Percentiles rank a stretch among this genome's conserved stretches.
Evolutionary conservation across 352 stramenopile genomes (phyloP).

Genomic region (Pythium plurisporium): DNA sequence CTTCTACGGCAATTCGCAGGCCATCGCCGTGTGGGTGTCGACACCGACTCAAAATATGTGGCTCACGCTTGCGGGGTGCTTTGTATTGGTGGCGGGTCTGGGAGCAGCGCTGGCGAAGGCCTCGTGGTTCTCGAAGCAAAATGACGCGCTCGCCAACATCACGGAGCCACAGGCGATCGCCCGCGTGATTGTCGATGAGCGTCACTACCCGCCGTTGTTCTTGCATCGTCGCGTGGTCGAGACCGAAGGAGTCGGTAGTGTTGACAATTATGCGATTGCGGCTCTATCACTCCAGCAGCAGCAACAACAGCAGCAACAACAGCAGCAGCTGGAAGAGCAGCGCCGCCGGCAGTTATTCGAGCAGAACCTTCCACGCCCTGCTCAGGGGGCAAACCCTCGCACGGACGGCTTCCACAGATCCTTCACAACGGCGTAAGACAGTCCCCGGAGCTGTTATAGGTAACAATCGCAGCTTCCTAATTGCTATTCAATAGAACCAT

Average conservation of each 20-base stretch:
- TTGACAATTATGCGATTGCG: not conserved
- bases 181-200: conserved; percentile 3
- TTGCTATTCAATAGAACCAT: too few relatives aligned
- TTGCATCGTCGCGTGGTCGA: not conserved
- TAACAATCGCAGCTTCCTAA: too few relatives aligned
- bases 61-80: not conserved
- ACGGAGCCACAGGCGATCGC: conserved; percentile 1
- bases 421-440: too few relatives aligned
- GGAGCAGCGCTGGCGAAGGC: not conserved
- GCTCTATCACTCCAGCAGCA: not conserved
- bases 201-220: not conserved
- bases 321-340: too few relatives aligned
- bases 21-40: conserved; percentile 1
- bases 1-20: not conserved
- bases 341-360: too few relatives aligned
- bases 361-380: too few relatives aligned
- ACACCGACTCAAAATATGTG: not conserved
- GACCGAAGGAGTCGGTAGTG: not conserved
- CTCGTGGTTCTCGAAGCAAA: not conserved
- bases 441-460: too few relatives aligned
- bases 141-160: not conserved
- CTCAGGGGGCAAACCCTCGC: too few relatives aligned
- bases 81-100: not conserved
- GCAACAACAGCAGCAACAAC: too few relatives aligned
- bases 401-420: too few relatives aligned